phyloP scores from a whole-genome alignment of 495 filamentous ascomycete species.

The Pyronema domesticum region DNA sequence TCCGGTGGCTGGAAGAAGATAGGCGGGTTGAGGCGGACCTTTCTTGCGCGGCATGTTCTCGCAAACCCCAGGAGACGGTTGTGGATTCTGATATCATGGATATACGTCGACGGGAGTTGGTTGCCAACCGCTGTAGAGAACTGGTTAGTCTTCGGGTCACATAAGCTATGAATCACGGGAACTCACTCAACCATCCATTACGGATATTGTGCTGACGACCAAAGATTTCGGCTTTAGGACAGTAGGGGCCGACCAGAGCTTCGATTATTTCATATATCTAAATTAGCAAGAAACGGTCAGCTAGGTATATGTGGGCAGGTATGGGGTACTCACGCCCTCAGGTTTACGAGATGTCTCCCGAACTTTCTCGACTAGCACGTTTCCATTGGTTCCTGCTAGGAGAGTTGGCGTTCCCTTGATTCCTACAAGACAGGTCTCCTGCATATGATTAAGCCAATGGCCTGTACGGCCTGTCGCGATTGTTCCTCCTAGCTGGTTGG shows the following conservation, averaged over 20 bases:
- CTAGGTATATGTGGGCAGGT: background rate
- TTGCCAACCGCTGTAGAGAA: background rate
- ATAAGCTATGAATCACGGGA: background rate
- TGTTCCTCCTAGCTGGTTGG: conserved; percentile 14
- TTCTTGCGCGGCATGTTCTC: too few relatives aligned
- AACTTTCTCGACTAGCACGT: conserved; percentile 13
- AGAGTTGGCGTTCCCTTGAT: conserved; percentile 11
- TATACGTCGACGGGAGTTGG: background rate
- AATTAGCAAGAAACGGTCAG: background rate
- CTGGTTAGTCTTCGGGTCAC: background rate
- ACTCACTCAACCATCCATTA: conserved; percentile 13
- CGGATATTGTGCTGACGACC: conserved; percentile 17
- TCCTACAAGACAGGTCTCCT: conserved; percentile 17
- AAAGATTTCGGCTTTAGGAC: conserved; percentile 14
- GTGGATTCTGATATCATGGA: too few relatives aligned
- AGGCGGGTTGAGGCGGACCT: too few relatives aligned
- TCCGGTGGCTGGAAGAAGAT: too few relatives aligned
- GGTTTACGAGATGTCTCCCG: conserved; percentile 18
- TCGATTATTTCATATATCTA: conserved; percentile 17
- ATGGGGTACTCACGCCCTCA: conserved; percentile 7
- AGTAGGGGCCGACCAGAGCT: conserved; percentile 8
- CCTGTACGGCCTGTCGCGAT: conserved; percentile 17
- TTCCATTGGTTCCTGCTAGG: background rate
- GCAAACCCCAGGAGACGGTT: too few relatives aligned
- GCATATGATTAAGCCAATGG: conserved; percentile 19